Percentiles rank a stretch among this genome's conserved stretches.
phyloP scores from a whole-genome alignment of 306 rosid species.

The Prunus padus region DNA sequence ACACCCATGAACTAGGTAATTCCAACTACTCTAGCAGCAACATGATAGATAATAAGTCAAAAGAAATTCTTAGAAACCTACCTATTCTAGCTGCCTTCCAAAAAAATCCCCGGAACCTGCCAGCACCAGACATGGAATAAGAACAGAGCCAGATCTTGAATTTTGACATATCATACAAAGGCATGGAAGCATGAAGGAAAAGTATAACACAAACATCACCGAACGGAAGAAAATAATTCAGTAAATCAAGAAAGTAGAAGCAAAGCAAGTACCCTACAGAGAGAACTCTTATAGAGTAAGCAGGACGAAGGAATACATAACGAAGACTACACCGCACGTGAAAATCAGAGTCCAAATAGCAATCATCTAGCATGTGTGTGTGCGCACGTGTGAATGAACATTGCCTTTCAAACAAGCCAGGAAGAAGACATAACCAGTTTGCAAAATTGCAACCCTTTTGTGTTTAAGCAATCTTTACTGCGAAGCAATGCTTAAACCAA shows the following conservation, averaged over 20 bases:
- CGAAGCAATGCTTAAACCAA: not conserved
- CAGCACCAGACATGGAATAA: constrained; percentile 11
- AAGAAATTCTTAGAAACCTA: not conserved
- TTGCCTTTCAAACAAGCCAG: not conserved
- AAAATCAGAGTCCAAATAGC: not conserved
- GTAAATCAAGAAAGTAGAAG: not conserved
- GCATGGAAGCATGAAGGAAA: not conserved
- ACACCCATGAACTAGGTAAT: not conserved
- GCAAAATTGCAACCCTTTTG: not conserved
- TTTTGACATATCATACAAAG: not conserved
- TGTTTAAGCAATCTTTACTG: not conserved
- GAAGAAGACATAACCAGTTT: not conserved
- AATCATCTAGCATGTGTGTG: not conserved
- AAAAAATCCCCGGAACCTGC: constrained; percentile 40
- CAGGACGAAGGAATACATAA: not conserved
- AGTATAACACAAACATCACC: not conserved
- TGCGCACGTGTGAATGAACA: not conserved
- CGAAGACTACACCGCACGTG: no score
- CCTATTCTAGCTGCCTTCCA: constrained; percentile 48
- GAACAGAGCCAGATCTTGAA: not conserved
- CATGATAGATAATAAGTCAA: not conserved
- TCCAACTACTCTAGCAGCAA: constrained; percentile 6
- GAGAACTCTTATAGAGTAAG: not conserved
- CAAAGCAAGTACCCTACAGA: not conserved
- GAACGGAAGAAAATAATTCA: not conserved